These are phyloP conservation scores for Raffaelea deltoideospora DNA, from an alignment of 2,329 filamentous ascomycete genomes.

Conservation along the genomic window DNA sequence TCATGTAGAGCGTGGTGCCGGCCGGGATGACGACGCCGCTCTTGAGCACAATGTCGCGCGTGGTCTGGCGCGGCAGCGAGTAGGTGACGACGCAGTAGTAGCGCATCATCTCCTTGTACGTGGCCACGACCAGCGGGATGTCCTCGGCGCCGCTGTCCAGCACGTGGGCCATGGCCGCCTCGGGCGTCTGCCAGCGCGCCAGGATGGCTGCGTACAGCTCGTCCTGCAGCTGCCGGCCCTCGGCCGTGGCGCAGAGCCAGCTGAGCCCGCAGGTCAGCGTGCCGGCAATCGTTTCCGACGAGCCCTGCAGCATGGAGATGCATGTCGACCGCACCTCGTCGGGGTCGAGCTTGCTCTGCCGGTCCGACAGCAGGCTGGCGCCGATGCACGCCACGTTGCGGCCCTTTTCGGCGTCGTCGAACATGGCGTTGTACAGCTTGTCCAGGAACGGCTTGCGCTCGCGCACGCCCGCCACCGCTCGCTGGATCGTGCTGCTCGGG, in stretches of 20 bases:
- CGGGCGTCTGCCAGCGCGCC: background rate
- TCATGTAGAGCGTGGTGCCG: constrained; percentile 53
- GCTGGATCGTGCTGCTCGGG: background rate
- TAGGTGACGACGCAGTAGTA: background rate
- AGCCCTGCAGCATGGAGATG: background rate
- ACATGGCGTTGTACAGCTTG: background rate
- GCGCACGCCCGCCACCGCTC: background rate
- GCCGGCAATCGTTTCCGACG: background rate
- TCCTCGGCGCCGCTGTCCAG: background rate
- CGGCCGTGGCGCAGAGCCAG: background rate
- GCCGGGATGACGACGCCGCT: constrained; percentile 53
- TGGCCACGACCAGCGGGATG: background rate
- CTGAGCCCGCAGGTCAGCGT: background rate
- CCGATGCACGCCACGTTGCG: background rate
- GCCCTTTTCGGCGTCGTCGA: background rate
- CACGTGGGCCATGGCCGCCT: background rate
- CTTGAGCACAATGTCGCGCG: constrained; percentile 49
- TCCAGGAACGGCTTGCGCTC: background rate
- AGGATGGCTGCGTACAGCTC: background rate
- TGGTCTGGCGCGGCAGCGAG: too few relatives aligned
- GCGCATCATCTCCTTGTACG: background rate
- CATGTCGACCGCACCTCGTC: background rate
- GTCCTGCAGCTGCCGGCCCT: background rate
- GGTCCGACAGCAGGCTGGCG: background rate
- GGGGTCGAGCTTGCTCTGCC: background rate